phyloP scores from a whole-genome alignment of 805 yeast genomes.

The Nadsonia fulvescens region DNA sequence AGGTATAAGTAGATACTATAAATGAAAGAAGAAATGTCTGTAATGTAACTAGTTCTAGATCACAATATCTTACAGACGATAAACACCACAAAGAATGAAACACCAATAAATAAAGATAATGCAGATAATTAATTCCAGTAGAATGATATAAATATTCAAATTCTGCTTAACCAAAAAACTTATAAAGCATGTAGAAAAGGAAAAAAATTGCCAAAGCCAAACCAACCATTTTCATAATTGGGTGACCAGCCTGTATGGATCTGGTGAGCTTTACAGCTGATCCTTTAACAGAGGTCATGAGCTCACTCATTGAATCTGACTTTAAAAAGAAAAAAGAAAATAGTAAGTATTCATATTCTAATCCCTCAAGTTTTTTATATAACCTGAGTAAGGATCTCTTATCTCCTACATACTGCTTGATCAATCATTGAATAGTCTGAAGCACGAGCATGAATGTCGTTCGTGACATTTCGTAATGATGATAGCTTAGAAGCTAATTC shows the following conservation, averaged over 20 bases:
- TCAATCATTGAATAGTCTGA: conserved; percentile 26
- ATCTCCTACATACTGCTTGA: conserved; percentile 16
- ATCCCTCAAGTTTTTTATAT: conserved; percentile 11
- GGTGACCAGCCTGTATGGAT: conserved; percentile 40
- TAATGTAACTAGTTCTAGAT: too few relatives aligned
- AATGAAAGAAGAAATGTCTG: too few relatives aligned
- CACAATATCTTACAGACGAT: too few relatives aligned
- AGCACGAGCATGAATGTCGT: conserved; percentile 50
- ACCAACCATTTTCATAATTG: conserved; percentile 40
- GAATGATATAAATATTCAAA: conserved; percentile 6
- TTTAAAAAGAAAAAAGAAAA: conserved; percentile 21
- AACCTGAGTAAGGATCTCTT: conserved; percentile 14
- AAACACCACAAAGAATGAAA: neutral
- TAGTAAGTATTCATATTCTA: neutral
- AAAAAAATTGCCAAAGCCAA: conserved; percentile 36
- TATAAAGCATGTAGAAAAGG: conserved; percentile 36
- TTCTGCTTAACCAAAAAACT: conserved; percentile 22
- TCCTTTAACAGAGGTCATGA: conserved; percentile 31
- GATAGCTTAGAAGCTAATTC: conserved; percentile 48
- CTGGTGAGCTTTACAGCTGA: conserved; percentile 36
- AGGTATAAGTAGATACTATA: too few relatives aligned
- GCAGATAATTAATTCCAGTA: too few relatives aligned
- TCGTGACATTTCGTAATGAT: conserved; percentile 44
- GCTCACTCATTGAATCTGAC: conserved; percentile 32
- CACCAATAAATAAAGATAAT: neutral